Percentiles rank a stretch among this genome's conserved stretches.
These are phyloP conservation scores for Lepraria neglecta DNA, from an alignment of 495 filamentous ascomycete species.

Conservation along the genomic window DNA sequence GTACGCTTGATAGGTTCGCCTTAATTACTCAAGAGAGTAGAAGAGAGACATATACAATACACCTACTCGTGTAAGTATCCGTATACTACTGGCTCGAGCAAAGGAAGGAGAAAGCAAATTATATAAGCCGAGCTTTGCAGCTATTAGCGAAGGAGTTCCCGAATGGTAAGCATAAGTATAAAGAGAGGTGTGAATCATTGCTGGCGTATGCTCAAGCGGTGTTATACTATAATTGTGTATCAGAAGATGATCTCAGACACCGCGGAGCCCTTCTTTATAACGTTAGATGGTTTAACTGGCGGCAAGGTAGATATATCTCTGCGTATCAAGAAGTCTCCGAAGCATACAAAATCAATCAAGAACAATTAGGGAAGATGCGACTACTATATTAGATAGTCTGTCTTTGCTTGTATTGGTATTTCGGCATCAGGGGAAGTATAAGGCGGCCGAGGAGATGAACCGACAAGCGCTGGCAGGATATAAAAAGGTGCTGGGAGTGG, in stretches of 20 bases:
- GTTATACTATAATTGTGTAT: too few species aligned
- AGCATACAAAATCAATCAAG: slow-evolving; percentile 12
- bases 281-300: slow-evolving; percentile 5
- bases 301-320: slow-evolving; percentile 13
- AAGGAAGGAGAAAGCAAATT: too few species aligned
- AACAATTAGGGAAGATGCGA: slow-evolving; percentile 24
- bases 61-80: too few species aligned
- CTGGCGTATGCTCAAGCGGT: slow-evolving; percentile 9
- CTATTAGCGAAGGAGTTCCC: slow-evolving; percentile 7
- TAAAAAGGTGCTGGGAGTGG: slow-evolving; percentile 23
- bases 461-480: too few species aligned
- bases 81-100: too few species aligned
- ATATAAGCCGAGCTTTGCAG: too few species aligned
- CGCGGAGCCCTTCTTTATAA: slow-evolving; percentile 9
- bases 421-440: too few species aligned
- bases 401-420: too few species aligned
- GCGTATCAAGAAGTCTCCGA: slow-evolving; percentile 7
- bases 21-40: not conserved
- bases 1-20: not conserved
- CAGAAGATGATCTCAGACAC: not conserved
- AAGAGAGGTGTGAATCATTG: not conserved
- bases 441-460: too few species aligned
- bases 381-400: too few species aligned
- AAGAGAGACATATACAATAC: too few species aligned
- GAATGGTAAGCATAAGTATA: not conserved